A percentile compares a stretch with the other conserved stretches of the same genome.
phyloP scores from a whole-genome alignment of 2,329 filamentous ascomycete species.

The Fusarium sp. region DNA sequence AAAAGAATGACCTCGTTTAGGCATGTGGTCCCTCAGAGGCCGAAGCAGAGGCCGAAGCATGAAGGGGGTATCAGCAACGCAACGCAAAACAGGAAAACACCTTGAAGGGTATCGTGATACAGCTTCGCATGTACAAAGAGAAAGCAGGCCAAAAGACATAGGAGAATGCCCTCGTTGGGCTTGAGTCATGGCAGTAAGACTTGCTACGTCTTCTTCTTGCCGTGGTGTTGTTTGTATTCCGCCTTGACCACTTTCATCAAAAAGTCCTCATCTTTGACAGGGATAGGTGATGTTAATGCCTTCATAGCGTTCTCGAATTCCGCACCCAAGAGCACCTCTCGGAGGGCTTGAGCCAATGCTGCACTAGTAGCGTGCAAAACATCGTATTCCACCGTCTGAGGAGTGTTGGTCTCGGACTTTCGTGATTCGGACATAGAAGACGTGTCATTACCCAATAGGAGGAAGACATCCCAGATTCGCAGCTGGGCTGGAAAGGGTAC shows the following conservation, averaged over 20 bases:
- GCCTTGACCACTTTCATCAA: constrained; percentile 89
- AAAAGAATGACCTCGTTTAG: constrained; percentile 35
- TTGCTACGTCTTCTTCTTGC: constrained; percentile 54
- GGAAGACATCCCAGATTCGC: constrained; percentile 97
- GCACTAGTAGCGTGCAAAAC: constrained; percentile 90
- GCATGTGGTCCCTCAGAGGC: constrained; percentile 39
- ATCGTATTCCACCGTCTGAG: constrained; percentile 69
- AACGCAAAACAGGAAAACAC: constrained; percentile 34
- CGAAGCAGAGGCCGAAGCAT: constrained; percentile 33
- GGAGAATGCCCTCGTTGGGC: constrained; percentile 31
- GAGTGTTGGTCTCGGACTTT: constrained; percentile 31
- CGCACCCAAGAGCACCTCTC: constrained; percentile 87
- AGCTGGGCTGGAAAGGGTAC: constrained; percentile 95
- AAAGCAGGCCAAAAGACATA: constrained; percentile 34
- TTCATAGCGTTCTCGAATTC: constrained; percentile 99
- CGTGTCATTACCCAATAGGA: constrained; percentile 74
- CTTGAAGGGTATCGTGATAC: constrained; percentile 35
- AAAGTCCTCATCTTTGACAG: constrained; percentile 91
- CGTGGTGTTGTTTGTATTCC: constrained; percentile 78
- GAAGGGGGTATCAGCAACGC: constrained; percentile 38
- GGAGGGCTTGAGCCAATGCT: constrained; percentile 88
- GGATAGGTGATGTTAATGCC: constrained; percentile 90
- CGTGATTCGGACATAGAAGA: constrained; percentile 13
- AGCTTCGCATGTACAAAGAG: constrained; percentile 35
- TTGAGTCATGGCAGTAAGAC: constrained; percentile 40